phyloP scores from a whole-genome alignment of 805 yeast genomes.

The Lipomyces chichibuensis region DNA sequence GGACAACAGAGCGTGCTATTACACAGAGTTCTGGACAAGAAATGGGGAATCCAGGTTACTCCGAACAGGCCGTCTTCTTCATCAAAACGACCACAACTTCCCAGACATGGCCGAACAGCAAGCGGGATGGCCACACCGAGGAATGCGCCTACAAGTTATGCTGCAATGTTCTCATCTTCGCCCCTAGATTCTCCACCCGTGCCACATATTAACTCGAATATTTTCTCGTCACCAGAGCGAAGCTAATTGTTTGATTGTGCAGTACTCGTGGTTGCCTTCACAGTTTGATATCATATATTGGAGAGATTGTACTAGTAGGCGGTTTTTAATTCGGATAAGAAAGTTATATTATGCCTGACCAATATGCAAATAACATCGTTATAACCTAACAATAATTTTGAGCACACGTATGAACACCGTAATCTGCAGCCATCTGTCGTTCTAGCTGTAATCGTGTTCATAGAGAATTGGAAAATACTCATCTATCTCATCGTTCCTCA shows the following conservation, averaged over 20 bases:
- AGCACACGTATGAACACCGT: neutral
- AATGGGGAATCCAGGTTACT: slow-evolving; percentile 45
- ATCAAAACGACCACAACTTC: slow-evolving; percentile 1
- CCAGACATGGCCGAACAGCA: neutral
- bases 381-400: neutral
- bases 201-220: slow-evolving; percentile 24
- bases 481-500: neutral
- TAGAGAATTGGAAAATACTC: neutral
- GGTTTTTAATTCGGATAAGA: neutral
- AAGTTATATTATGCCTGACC: neutral
- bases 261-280: neutral
- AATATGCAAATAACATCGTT: neutral
- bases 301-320: neutral
- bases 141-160: neutral
- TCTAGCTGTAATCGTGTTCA: neutral
- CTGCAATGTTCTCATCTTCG: slow-evolving; percentile 29
- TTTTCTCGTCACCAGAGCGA: slow-evolving; percentile 33
- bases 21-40: slow-evolving; percentile 44
- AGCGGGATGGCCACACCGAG: slow-evolving; percentile 11
- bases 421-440: neutral
- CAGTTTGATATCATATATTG: neutral
- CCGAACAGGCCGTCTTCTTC: slow-evolving; percentile 34
- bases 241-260: neutral
- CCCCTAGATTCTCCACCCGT: slow-evolving; percentile 34
- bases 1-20: slow-evolving; percentile 35